phyloP scores from a whole-genome alignment of 1,284 basidiomycete genomes.

The Ceratobasidium sp. region DNA sequence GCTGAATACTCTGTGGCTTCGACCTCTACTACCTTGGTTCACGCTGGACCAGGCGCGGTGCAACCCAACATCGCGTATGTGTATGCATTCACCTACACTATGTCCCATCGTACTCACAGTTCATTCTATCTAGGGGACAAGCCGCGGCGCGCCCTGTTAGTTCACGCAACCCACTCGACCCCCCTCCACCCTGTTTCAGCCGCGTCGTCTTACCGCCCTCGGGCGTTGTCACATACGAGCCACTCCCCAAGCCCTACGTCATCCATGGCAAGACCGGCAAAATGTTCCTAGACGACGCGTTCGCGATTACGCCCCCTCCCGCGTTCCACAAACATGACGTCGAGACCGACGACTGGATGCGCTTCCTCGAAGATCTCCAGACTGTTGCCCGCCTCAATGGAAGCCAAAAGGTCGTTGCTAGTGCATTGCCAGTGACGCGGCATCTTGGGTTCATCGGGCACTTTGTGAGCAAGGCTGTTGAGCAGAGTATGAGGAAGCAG shows the following conservation, averaged over 20 bases:
- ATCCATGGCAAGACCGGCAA: conserved; percentile 33
- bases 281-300: conserved; percentile 31
- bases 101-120: neutral
- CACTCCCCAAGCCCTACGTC: conserved; percentile 6
- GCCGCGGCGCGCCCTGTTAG: neutral
- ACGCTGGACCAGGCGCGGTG: neutral
- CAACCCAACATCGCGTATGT: neutral
- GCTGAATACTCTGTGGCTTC: neutral
- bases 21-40: neutral
- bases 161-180: conserved; percentile 28
- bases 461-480: conserved; percentile 23
- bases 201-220: conserved; percentile 13
- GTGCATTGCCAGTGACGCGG: conserved; percentile 23
- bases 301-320: neutral
- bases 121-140: conserved; percentile 2
- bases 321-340: conserved; percentile 32
- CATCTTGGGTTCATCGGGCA: conserved; percentile 12
- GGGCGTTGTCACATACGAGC: neutral
- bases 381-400: conserved; percentile 17
- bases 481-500: conserved; percentile 26
- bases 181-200: conserved; percentile 24
- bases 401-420: conserved; percentile 12
- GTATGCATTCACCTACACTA: neutral
- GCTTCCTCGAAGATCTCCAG: conserved; percentile 22
- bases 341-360: conserved; percentile 20